phyloP scores from a whole-genome alignment of 164 flowering plant species.

The Piper longum region DNA sequence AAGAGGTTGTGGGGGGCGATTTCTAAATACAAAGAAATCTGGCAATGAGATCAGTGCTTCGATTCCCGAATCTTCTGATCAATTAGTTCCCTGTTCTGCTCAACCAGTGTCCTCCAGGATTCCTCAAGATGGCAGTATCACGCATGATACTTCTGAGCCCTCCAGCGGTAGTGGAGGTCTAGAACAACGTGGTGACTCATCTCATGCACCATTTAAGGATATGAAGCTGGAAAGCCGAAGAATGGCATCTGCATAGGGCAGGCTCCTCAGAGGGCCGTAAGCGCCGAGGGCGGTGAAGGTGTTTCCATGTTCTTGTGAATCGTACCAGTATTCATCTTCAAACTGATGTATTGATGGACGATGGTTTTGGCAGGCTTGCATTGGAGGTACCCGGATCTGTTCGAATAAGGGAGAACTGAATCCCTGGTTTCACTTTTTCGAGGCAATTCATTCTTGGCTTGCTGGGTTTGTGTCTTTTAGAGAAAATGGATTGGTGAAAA shows the following conservation, averaged over 20 bases:
- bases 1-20: conserved; percentile 84
- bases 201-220: conserved; percentile 20
- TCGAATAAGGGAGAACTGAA: conserved; percentile 11
- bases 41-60: conserved; percentile 15
- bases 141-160: conserved; percentile 8
- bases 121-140: conserved; percentile 15
- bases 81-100: conserved; percentile 22
- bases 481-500: not conserved
- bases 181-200: conserved; percentile 20
- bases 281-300: conserved; percentile 4
- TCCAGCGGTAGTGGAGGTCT: conserved; percentile 19
- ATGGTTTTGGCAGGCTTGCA: not conserved
- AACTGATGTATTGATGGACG: not conserved
- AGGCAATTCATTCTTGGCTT: conserved; percentile 30
- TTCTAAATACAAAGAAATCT: conserved; percentile 57
- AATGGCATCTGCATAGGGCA: conserved; percentile 32
- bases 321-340: not conserved
- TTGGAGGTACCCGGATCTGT: conserved; percentile 10
- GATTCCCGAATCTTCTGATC: conserved; percentile 18
- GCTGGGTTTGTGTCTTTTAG: conserved; percentile 11
- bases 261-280: conserved; percentile 44
- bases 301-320: conserved; percentile 4
- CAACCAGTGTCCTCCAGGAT: conserved; percentile 17
- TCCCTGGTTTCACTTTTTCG: conserved; percentile 10
- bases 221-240: conserved; percentile 36